Percentiles rank a stretch among this genome's conserved stretches.
Evolutionary conservation across 192 early-diverging fungal genomes (phyloP).

Genomic region (Backusella tuberculispora): DNA sequence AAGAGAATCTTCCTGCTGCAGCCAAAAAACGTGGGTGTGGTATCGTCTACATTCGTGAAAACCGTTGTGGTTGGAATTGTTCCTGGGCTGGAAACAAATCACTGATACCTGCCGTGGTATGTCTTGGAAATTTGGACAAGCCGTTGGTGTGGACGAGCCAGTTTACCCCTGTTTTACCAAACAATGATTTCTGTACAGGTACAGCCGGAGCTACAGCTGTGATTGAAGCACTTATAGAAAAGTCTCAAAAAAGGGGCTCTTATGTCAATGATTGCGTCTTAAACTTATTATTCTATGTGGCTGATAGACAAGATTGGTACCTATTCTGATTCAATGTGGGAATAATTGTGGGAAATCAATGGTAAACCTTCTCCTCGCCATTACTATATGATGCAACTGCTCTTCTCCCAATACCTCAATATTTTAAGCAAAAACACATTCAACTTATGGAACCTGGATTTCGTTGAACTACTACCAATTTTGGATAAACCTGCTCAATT

Average conservation of each 20-base stretch:
- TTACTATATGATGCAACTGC: neutral
- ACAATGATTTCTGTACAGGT: conserved; percentile 3
- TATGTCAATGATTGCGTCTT: conserved; percentile 10
- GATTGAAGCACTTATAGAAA: conserved; percentile 7
- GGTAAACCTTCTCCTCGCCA: neutral
- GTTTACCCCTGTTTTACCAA: neutral
- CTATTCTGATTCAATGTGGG: conserved; percentile 8
- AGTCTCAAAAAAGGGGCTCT: conserved; percentile 13
- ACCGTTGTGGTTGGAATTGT: conserved; percentile 23
- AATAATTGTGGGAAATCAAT: neutral
- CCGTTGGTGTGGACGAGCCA: conserved; percentile 6
- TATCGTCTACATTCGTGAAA: conserved; percentile 17
- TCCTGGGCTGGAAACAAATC: conserved; percentile 17
- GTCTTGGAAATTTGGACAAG: conserved; percentile 16
- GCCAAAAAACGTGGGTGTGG: conserved; percentile 21
- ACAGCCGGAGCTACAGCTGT: conserved; percentile 2
- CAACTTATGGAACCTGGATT: neutral
- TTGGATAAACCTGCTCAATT: neutral
- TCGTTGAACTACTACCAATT: neutral
- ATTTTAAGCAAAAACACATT: neutral
- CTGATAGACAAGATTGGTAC: conserved; percentile 14
- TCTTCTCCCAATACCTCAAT: neutral
- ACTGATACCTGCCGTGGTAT: conserved; percentile 14
- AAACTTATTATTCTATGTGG: conserved; percentile 23
- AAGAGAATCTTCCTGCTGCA: neutral